Base-by-base conservation (phyloP, 139 green algal genomes). In the Chlamydomonas sp. region DNA sequence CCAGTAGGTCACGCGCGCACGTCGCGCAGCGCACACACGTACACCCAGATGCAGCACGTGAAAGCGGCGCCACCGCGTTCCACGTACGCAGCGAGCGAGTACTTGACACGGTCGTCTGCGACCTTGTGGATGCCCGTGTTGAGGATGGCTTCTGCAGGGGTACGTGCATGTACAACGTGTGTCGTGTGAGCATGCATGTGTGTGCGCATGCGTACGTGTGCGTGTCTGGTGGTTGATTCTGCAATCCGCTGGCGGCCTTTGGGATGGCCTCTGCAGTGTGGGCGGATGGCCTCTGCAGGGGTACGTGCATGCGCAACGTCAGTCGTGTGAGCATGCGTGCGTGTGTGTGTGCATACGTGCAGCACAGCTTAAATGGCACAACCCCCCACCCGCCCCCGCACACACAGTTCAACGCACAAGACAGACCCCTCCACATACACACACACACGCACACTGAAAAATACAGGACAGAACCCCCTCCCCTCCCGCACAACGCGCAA, bases 21-120 rank as follows among this genome's bases (percentile, higher is more conserved):
- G 48, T 80, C 70, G 2, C 79, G 59, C 8, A 83, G 72, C 0
- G 77, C 81, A 5, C 75, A 80, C 3, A 86, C 69, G 61, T 88
- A 88, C 8, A 88, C 65, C 83, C 83, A 88, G 8, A 86, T 61
- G 66, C 75, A 79, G 70, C 77, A 86, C 50, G 79, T 79, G 49
- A 83, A 88, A 0, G 73, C 60, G 1, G 66, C 70, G 0, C 83
- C 83, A 29, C 75, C 65, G 5, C 38, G 72, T 75, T 88, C 80
- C 48, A 88, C 77, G 63, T 69, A 71, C 4, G 79, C 74, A 3
- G 83, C 83, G 48, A 82, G 78, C 5, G 74, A 76, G 76, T 85
- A 88, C 70, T 81, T 82, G 16, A 83, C 79, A 1, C 71, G 67
- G 5, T 84, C 71, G 68, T 88, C 79, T 5, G 70, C 74, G 8